These are phyloP conservation scores for Mycena kentingensis DNA, from an alignment of 768 basidiomycete genomes.

Conservation along the genomic window DNA sequence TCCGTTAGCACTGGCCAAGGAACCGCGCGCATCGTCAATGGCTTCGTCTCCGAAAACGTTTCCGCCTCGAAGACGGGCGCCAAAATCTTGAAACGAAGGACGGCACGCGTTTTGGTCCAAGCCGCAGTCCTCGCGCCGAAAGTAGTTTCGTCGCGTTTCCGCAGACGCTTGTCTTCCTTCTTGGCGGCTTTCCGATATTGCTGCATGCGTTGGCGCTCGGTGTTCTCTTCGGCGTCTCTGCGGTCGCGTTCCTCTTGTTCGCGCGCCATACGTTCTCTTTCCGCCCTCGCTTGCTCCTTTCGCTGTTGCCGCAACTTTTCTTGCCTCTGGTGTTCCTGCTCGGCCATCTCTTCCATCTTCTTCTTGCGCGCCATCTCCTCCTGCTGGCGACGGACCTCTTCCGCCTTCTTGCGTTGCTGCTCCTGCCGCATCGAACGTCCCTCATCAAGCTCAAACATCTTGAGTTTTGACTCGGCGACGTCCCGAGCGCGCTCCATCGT, in stretches of 20 bases:
- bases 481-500: conserved; percentile 4
- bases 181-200: background rate
- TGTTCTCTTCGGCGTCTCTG: background rate
- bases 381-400: conserved; percentile 7
- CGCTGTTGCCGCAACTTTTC: conserved; percentile 10
- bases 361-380: conserved; percentile 1
- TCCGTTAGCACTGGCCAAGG: conserved; percentile 23
- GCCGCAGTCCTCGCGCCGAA: conserved; percentile 4
- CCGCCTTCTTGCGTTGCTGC: conserved; percentile 1
- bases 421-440: conserved; percentile 17
- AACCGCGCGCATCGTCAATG: conserved; percentile 19
- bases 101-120: conserved; percentile 11
- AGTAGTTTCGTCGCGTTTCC: background rate
- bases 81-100: conserved; percentile 7
- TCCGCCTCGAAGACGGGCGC: conserved; percentile 20
- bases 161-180: conserved; percentile 6
- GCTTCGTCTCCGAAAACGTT: conserved; percentile 27
- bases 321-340: conserved; percentile 6
- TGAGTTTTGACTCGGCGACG: conserved; percentile 10
- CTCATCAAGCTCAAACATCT: conserved; percentile 17
- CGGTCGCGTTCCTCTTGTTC: conserved; percentile 2
- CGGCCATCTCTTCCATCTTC: conserved; percentile 2
- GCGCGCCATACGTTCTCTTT: conserved; percentile 6
- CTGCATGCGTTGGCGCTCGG: background rate
- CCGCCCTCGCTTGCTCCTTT: background rate